Evolutionary conservation across 2,329 filamentous ascomycete species (phyloP), one percentile per base, ranked within the genome.

Genomic region (Venturia effusa): DNA sequence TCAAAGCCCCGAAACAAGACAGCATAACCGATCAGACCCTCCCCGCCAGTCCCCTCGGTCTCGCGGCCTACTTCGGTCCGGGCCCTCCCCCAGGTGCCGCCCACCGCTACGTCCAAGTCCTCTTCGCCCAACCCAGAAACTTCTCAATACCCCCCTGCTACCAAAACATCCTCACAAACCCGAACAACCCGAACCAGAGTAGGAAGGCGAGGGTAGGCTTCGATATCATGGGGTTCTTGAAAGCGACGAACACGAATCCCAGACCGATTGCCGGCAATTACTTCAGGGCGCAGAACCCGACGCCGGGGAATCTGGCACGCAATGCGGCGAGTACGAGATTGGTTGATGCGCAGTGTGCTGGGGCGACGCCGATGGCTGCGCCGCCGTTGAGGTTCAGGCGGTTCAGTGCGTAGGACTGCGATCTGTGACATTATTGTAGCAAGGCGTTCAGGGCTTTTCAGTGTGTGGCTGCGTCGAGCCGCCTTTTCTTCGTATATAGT

Each of bases 91-190:
- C 64, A 4, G 64, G 64, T 7, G 62, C 64, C 4, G 13, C 61
- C 8, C 64, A 65, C n/a, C 61, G 64, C 41, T 65, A 65, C 61
- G 64, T 65, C 24, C 64, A 64, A 22, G 55, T 61, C 19, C 54
- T 65, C 48, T 65, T 64, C 30, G 64, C 64, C n/a, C 64, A 65
- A 55, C 64, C 64, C 2, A 19, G 7, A 32, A 62, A 62, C 34
- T 64, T 64, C 59, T 48, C 27, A 24, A 41, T 62, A 15, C 63
- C 63, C 10, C 13, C 57, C 13, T 64, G 63, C 43, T 64, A 48
- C 39, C 57, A 57, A 22, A 64, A 64, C 41, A 51, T 64, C 27
- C 27, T 64, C 1, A 32, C 63, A 6, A 27, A 48, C 13, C 59
- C 59, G 22, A 59, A 57, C 27, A 27, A 17, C 6, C 61, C 61